These are phyloP conservation scores for Solanum chiquidenum DNA, from an alignment of 257 asterid species.

Conservation along the genomic window DNA sequence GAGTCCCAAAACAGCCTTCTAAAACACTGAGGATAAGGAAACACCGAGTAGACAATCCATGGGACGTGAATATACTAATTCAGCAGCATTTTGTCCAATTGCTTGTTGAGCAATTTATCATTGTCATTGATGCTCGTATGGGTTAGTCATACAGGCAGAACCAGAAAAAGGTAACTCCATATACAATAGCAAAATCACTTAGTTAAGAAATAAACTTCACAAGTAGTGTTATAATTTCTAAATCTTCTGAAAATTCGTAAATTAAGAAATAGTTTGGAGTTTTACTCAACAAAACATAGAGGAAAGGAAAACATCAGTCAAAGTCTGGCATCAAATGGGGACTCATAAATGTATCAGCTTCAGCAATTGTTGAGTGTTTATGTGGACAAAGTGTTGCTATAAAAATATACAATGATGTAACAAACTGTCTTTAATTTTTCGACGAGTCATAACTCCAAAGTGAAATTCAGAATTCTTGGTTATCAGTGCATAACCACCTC, in stretches of 20 bases:
- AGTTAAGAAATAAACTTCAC: neutral
- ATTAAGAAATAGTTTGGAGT: neutral
- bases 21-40: neutral
- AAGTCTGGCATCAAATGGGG: neutral
- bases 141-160: neutral
- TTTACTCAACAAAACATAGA: neutral
- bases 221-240: neutral
- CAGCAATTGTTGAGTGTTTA: neutral
- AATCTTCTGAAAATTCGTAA: neutral
- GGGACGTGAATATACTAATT: neutral
- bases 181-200: neutral
- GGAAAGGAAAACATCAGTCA: neutral
- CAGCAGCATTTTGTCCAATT: neutral
- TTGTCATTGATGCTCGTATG: neutral
- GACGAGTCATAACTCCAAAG: neutral
- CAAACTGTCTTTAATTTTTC: neutral
- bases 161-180: neutral
- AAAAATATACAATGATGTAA: neutral
- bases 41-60: neutral
- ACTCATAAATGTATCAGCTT: neutral
- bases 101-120: neutral
- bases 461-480: neutral
- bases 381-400: neutral
- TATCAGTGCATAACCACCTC: neutral
- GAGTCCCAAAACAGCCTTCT: neutral